A percentile compares a stretch with the other conserved stretches of the same genome.
These are phyloP conservation scores for Kwoniella mangroviensis DNA, from an alignment of 768 basidiomycete species.

Conservation along the genomic window DNA sequence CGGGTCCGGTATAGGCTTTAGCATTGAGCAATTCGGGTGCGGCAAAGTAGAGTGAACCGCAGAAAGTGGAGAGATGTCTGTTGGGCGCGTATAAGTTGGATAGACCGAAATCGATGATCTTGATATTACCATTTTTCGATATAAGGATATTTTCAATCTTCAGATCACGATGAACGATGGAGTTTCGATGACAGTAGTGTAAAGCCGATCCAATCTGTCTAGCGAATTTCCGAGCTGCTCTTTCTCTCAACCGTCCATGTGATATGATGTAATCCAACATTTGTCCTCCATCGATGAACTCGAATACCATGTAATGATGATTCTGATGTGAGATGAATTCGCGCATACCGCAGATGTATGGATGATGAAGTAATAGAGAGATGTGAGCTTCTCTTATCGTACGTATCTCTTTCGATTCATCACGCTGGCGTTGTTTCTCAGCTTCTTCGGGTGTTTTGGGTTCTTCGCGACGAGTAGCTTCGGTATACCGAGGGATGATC, in stretches of 20 bases:
- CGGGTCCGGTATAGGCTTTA: conserved; percentile 93
- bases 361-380: conserved; percentile 94
- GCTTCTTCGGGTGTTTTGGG: conserved; percentile 59
- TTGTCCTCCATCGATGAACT: conserved; percentile 98
- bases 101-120: conserved; percentile 98
- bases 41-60: conserved; percentile 96
- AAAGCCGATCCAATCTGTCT: conserved; percentile 94
- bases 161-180: conserved; percentile 94
- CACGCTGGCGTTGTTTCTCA: conserved; percentile 79
- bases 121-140: conserved; percentile 97
- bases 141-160: conserved; percentile 99
- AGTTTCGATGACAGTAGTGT: conserved; percentile 96
- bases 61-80: conserved; percentile 87
- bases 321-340: conserved; percentile 97
- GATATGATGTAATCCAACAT: conserved; percentile 99
- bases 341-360: conserved; percentile 98
- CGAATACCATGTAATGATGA: conserved; percentile 99
- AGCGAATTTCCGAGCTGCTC: conserved; percentile 96
- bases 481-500: conserved; percentile 86
- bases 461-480: conserved; percentile 61
- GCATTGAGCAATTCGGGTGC: conserved; percentile 97
- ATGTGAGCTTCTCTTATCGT: conserved; percentile 94
- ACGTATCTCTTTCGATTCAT: conserved; percentile 93
- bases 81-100: conserved; percentile 91
- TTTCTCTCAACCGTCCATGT: conserved; percentile 90